Base-by-base conservation (phyloP, 768 basidiomycete species). In the Candolleomyces aberdarensis region DNA sequence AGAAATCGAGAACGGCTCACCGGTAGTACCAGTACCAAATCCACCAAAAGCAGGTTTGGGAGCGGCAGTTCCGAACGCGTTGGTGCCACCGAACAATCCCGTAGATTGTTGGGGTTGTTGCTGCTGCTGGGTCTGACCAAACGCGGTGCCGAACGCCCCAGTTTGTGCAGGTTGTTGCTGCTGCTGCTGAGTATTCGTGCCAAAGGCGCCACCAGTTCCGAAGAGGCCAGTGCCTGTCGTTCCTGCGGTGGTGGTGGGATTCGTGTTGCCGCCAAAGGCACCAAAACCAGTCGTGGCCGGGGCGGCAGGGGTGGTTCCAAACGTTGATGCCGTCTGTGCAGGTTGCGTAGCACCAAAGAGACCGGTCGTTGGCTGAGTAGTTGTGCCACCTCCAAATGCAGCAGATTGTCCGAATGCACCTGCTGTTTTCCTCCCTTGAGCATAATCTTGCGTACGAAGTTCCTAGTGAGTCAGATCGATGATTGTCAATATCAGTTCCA, bases 381-480 rank as follows among this genome's bases (percentile, higher is more conserved):
- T 39, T 14, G 54, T 7, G 19, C 40, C 20, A 19, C 43, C 29
- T 57, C 83, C 81, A 64, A 84, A 85, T 3, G 79, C 69, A 54
- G 79, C 68, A 59, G 82, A 67, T 72, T 80, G 80, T 20, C 83
- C 83, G 71, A 91, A 93, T 48, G 82, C 80, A 55, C 79, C 75
- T 11, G 64, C 87, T 13, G 87, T 85, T 74, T 92, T 92, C 17
- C 90, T 83, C 54, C 83, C 84, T 69, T 90, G 88, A 22, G 78
- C 72, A 62, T 92, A 92, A 69, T 92, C 91, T 83, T 92, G 89
- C 22, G 83, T 58, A 50, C 89, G 85, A 41, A 92, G 71, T 80
- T 92, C 91, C 89, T 91, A 36, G 36, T 36, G 36, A 36, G 36
- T 36, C 36, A 36, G 36, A 36, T 36, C 11, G 3, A 41, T 19